Evolutionary conservation across 1,139 yeast genomes (phyloP).

Genomic region (Meyerozyma athensensis): DNA sequence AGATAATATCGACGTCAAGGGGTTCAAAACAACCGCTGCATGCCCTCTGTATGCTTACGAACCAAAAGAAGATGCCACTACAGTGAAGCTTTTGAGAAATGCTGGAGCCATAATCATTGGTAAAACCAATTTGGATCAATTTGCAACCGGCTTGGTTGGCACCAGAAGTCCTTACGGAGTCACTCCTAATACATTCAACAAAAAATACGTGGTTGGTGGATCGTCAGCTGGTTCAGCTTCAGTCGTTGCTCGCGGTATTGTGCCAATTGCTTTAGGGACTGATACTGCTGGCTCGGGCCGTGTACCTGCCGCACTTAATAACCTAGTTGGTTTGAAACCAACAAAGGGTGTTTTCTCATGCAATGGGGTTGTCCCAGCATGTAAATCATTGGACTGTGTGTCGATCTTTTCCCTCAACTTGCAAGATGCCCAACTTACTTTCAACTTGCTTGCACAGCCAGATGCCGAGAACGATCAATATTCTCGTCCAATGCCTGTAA

Average conservation of each 20-base stretch:
- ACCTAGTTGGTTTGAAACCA: conserved; percentile 87
- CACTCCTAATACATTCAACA: conserved; percentile 72
- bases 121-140: conserved; percentile 91
- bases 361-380: conserved; percentile 93
- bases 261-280: conserved; percentile 85
- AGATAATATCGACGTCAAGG: conserved; percentile 87
- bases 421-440: conserved; percentile 76
- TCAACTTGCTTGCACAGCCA: conserved; percentile 63
- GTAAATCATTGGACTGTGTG: conserved; percentile 90
- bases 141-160: conserved; percentile 96
- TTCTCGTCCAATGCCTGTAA: conserved; percentile 67
- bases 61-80: conserved; percentile 69
- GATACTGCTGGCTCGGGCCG: conserved; percentile 99
- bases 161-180: conserved; percentile 91
- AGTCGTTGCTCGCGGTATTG: conserved; percentile 83
- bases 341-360: conserved; percentile 84
- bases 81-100: conserved; percentile 62
- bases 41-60: conserved; percentile 76
- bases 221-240: conserved; percentile 95
- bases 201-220: conserved; percentile 84
- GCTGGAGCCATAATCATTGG: conserved; percentile 92
- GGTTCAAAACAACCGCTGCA: conserved; percentile 87
- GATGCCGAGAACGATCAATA: conserved; percentile 76
- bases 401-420: conserved; percentile 76
- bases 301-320: conserved; percentile 95